Conservation (phyloP, 768 basidiomycete genomes). For the Leccinum truebloodii region DNA sequence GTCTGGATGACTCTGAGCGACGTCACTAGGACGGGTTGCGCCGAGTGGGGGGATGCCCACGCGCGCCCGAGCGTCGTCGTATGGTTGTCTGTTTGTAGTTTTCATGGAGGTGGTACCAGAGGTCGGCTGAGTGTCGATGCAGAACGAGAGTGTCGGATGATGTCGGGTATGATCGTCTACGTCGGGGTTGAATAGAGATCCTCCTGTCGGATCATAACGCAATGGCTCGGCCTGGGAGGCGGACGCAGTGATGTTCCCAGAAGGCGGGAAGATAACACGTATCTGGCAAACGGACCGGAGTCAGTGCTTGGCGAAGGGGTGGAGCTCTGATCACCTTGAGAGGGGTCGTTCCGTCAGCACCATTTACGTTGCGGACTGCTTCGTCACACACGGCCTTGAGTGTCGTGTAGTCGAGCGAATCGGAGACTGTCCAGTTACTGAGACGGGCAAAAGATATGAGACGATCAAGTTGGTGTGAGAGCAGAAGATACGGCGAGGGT, state of each 20-base stretch:
- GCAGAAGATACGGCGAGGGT: conserved; percentile 61
- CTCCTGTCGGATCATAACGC: conserved; percentile 40
- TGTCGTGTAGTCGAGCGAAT: conserved; percentile 36
- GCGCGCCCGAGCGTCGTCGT: conserved; percentile 64
- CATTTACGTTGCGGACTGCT: conserved; percentile 38
- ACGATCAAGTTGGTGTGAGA: conserved; percentile 61
- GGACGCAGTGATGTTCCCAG: conserved; percentile 40
- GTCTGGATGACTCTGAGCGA: conserved; percentile 21
- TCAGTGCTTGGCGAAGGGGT: not conserved
- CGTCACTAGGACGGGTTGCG: not conserved
- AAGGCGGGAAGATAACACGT: conserved; percentile 48
- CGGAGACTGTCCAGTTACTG: conserved; percentile 51
- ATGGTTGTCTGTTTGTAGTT: conserved; percentile 62
- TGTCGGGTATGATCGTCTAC: conserved; percentile 28
- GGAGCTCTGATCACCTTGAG: conserved; percentile 25
- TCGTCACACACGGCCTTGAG: conserved; percentile 48
- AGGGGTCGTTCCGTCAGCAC: conserved; percentile 4
- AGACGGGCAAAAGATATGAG: conserved; percentile 48
- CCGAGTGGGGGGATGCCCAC: conserved; percentile 43
- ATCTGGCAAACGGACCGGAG: conserved; percentile 38
- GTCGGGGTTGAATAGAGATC: conserved; percentile 38
- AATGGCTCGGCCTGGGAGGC: conserved; percentile 36
- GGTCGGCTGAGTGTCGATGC: conserved; percentile 57
- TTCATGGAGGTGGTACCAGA: conserved; percentile 59
- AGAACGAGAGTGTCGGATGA: conserved; percentile 45